phyloP scores from a whole-genome alignment of 352 stramenopile genomes.

The Pythium angustatum region DNA sequence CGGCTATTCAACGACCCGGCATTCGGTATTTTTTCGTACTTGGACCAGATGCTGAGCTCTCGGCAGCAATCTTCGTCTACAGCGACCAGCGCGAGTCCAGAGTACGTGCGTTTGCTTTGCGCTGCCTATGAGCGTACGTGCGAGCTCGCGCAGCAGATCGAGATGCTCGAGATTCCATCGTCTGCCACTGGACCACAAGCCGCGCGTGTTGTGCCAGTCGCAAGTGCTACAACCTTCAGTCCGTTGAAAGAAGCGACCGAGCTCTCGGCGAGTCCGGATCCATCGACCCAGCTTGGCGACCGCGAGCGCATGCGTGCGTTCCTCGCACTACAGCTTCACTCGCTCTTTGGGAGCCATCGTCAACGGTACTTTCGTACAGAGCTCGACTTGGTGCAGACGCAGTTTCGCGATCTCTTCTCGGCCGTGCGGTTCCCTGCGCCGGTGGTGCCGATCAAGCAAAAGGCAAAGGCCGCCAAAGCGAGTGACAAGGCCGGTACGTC shows the following conservation, averaged over 20 bases:
- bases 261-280: background rate
- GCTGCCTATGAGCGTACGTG: slow-evolving; percentile 69
- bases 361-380: slow-evolving; percentile 70
- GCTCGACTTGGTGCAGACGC: slow-evolving; percentile 55
- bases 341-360: slow-evolving; percentile 72
- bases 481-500: slow-evolving; percentile 30
- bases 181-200: background rate
- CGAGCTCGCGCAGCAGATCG: slow-evolving; percentile 48
- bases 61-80: background rate
- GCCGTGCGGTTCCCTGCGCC: slow-evolving; percentile 57
- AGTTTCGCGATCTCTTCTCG: slow-evolving; percentile 45
- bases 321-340: slow-evolving; percentile 73
- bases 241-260: slow-evolving; percentile 26
- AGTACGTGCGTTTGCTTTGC: slow-evolving; percentile 68
- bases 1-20: slow-evolving; percentile 77
- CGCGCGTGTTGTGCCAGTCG: slow-evolving; percentile 23
- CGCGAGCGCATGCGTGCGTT: slow-evolving; percentile 68
- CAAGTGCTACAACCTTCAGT: slow-evolving; percentile 4
- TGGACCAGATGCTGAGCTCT: slow-evolving; percentile 67
- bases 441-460: slow-evolving; percentile 36
- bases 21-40: slow-evolving; percentile 74
- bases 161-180: slow-evolving; percentile 33
- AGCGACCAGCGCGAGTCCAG: slow-evolving; percentile 27
- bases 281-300: slow-evolving; percentile 17
- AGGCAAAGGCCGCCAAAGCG: slow-evolving; percentile 31